These are phyloP conservation scores for Arctium lappa DNA, from an alignment of 129 eudicot genomes.

Conservation along the genomic window DNA sequence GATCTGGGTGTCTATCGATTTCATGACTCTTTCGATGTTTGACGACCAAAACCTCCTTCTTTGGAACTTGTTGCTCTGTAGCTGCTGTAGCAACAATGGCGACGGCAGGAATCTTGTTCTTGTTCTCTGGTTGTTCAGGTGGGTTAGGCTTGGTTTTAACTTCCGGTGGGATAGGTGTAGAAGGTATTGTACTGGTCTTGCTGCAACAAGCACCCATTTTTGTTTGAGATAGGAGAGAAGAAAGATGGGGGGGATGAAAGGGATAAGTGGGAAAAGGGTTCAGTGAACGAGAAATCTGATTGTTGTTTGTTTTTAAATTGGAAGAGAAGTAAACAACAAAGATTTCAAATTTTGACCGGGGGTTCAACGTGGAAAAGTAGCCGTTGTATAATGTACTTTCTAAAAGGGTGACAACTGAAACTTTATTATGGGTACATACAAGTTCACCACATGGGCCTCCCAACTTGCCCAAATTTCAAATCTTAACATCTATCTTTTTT, in stretches of 20 bases:
- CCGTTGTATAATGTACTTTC: conserved; percentile 18
- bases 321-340: conserved; percentile 1
- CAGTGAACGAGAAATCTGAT: conserved; percentile 8
- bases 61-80: conserved; percentile 23
- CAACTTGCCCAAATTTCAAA: conserved; percentile 11
- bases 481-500: background rate
- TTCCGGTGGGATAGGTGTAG: conserved; percentile 23
- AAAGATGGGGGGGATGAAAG: background rate
- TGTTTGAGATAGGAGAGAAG: background rate
- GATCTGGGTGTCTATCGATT: conserved; percentile 42
- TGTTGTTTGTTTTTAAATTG: conserved; percentile 20
- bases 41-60: conserved; percentile 57
- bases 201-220: conserved; percentile 41
- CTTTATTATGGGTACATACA: conserved; percentile 9
- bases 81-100: conserved; percentile 6
- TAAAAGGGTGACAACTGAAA: conserved; percentile 19
- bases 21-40: conserved; percentile 79
- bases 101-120: background rate
- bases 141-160: conserved; percentile 22
- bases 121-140: background rate
- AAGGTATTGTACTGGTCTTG: conserved; percentile 10
- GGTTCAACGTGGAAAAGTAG: conserved; percentile 25
- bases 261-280: conserved; percentile 16
- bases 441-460: background rate
- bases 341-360: conserved; percentile 32